Percentiles rank a stretch among this genome's conserved stretches.
Evolutionary conservation across 352 stramenopile genomes (phyloP).

Genomic region (Halophytophthora polymorphica): DNA sequence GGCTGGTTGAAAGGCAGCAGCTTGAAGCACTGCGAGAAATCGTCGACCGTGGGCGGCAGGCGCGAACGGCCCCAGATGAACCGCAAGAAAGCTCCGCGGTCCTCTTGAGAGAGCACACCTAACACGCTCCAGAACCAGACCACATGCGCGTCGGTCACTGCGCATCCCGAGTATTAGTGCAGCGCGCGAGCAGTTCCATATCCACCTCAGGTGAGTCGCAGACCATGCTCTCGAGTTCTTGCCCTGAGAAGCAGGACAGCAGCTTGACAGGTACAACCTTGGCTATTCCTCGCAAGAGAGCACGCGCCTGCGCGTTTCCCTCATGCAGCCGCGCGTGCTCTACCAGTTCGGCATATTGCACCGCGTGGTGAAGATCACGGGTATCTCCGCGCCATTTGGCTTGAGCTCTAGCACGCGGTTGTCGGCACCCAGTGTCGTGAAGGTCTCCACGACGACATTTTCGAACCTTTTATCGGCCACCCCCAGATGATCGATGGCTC

Average conservation of each 20-base stretch:
- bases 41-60: slow-evolving; percentile 69
- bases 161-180: slow-evolving; percentile 87
- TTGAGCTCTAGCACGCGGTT: slow-evolving; percentile 77
- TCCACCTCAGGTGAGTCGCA: slow-evolving; percentile 82
- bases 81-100: slow-evolving; percentile 82
- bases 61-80: slow-evolving; percentile 92
- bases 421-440: slow-evolving; percentile 87
- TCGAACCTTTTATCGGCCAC: slow-evolving; percentile 87
- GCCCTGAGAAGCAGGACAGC: slow-evolving; percentile 75
- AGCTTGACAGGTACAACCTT: slow-evolving; percentile 76
- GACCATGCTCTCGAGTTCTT: slow-evolving; percentile 82
- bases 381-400: slow-evolving; percentile 44
- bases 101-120: slow-evolving; percentile 72
- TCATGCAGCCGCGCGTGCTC: slow-evolving; percentile 79
- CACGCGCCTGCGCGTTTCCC: slow-evolving; percentile 51
- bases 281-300: slow-evolving; percentile 55
- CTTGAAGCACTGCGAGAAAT: slow-evolving; percentile 92
- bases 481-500: slow-evolving; percentile 70
- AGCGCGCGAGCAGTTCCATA: slow-evolving; percentile 71
- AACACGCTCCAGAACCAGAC: slow-evolving; percentile 87
- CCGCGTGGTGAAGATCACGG: slow-evolving; percentile 80
- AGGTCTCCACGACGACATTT: slow-evolving; percentile 90
- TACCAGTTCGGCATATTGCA: slow-evolving; percentile 78
- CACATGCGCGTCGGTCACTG: slow-evolving; percentile 67
- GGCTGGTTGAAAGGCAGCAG: slow-evolving; percentile 85